These are phyloP conservation scores for Acanthochlamys bracteata DNA, from an alignment of 106 monocot genomes.

Conservation along the genomic window DNA sequence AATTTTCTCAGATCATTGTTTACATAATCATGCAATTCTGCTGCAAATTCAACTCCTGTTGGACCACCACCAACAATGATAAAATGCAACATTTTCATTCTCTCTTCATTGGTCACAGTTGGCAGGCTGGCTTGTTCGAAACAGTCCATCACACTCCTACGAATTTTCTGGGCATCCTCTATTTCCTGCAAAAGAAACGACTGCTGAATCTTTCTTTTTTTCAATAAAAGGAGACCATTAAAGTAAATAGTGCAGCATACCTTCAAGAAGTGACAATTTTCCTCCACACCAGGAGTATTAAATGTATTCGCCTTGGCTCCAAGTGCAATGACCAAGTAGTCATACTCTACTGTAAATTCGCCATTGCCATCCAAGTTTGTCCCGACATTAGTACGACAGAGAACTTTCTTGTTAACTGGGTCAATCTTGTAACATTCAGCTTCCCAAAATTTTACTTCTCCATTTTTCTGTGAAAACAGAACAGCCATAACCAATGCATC, in stretches of 20 bases:
- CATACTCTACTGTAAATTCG: slow-evolving; percentile 90
- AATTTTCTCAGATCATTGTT: slow-evolving; percentile 60
- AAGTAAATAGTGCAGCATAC: slow-evolving; percentile 15
- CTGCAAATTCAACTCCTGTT: slow-evolving; percentile 89
- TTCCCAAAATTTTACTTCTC: slow-evolving; percentile 60
- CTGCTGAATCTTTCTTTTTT: neutral
- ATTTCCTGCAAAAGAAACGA: slow-evolving; percentile 44
- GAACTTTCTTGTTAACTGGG: slow-evolving; percentile 55
- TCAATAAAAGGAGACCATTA: neutral
- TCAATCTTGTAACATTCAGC: slow-evolving; percentile 91
- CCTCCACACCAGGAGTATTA: slow-evolving; percentile 88
- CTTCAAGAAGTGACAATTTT: slow-evolving; percentile 94
- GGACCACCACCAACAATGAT: slow-evolving; percentile 85
- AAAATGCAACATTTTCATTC: slow-evolving; percentile 65
- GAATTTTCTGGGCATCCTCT: slow-evolving; percentile 83
- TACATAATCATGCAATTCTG: slow-evolving; percentile 82
- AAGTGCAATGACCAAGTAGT: slow-evolving; percentile 70
- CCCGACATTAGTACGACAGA: slow-evolving; percentile 44
- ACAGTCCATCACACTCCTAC: slow-evolving; percentile 66
- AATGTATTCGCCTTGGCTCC: slow-evolving; percentile 90
- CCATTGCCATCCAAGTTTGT: slow-evolving; percentile 77
- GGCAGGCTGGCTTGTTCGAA: slow-evolving; percentile 79
- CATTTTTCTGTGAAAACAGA: slow-evolving; percentile 51
- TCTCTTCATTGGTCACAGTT: slow-evolving; percentile 59
- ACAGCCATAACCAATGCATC: neutral